Evolutionary conservation across 257 asterid genomes (phyloP).

Genomic region (Solanum virginianum): DNA sequence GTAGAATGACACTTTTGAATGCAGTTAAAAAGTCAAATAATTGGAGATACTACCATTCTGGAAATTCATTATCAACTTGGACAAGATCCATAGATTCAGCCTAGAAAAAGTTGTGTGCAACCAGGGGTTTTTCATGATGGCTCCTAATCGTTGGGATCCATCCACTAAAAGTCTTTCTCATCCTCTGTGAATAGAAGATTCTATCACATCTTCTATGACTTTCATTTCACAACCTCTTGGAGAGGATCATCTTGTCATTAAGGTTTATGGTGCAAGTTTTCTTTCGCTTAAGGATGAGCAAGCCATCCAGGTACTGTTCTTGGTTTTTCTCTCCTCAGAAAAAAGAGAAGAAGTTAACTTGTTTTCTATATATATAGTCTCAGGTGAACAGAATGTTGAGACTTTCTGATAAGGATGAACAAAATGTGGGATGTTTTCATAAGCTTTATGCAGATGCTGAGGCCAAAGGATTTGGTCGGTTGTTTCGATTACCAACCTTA

Average conservation of each 20-base stretch:
- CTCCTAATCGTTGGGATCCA: conserved; percentile 40
- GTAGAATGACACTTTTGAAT: not conserved
- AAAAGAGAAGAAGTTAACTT: no score
- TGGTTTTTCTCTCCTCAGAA: not conserved
- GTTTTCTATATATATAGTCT: no score
- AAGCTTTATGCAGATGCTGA: no score
- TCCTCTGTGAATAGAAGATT: conserved; percentile 13
- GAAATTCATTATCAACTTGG: not conserved
- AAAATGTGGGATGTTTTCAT: no score
- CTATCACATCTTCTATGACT: not conserved
- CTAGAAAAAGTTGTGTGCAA: conserved; percentile 37
- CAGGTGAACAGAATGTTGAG: no score
- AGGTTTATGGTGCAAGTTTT: not conserved
- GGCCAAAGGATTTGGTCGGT: no score
- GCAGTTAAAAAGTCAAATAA: not conserved
- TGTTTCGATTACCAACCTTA: no score
- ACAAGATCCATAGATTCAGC: not conserved
- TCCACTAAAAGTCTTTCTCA: conserved; percentile 9
- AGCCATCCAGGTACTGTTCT: conserved; percentile 11
- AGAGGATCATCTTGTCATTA: not conserved
- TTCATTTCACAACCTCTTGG: conserved; percentile 20
- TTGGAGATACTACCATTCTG: not conserved
- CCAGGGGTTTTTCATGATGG: conserved; percentile 61
- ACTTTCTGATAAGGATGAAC: no score
- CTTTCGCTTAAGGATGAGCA: not conserved